Percentiles rank a stretch among this genome's conserved stretches.
phyloP scores from a whole-genome alignment of 441 rosid genomes.

The Hypseocharis bilobata region DNA sequence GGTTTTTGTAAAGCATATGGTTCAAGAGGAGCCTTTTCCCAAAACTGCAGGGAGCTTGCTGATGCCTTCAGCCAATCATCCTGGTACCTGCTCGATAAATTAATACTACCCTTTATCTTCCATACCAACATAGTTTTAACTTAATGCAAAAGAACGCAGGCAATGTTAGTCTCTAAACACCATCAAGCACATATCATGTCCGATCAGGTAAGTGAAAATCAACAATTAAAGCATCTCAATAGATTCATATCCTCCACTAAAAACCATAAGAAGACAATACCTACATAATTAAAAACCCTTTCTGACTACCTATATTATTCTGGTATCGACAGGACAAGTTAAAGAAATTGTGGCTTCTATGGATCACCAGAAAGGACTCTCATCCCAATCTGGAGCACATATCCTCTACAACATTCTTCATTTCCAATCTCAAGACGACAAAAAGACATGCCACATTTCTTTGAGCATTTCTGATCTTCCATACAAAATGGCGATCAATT shows the following conservation, averaged over 20 bases:
- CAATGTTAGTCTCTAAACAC: neutral
- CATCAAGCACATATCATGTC: neutral
- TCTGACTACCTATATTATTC: neutral
- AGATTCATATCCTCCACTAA: neutral
- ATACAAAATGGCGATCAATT: neutral
- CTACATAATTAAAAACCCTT: neutral
- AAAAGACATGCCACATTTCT: neutral
- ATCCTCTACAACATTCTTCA: neutral
- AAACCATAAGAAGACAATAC: neutral
- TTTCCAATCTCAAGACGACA: neutral
- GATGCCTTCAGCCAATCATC: constrained; percentile 99
- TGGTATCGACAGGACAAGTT: neutral
- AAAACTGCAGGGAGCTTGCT: constrained; percentile 65
- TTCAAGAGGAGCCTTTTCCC: constrained; percentile 99
- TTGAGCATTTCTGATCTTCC: neutral
- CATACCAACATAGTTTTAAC: constrained; percentile 14
- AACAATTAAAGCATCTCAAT: neutral
- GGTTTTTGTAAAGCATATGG: constrained; percentile 84
- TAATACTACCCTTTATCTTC: too few relatives aligned
- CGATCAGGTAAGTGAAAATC: neutral
- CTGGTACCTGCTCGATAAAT: constrained; percentile 64
- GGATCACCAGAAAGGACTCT: neutral
- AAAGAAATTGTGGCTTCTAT: neutral
- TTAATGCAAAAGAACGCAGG: neutral
- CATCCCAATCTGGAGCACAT: neutral